Conservation (phyloP, 192 early-diverging fungal genomes). For the Chytriomyces sp. region DNA sequence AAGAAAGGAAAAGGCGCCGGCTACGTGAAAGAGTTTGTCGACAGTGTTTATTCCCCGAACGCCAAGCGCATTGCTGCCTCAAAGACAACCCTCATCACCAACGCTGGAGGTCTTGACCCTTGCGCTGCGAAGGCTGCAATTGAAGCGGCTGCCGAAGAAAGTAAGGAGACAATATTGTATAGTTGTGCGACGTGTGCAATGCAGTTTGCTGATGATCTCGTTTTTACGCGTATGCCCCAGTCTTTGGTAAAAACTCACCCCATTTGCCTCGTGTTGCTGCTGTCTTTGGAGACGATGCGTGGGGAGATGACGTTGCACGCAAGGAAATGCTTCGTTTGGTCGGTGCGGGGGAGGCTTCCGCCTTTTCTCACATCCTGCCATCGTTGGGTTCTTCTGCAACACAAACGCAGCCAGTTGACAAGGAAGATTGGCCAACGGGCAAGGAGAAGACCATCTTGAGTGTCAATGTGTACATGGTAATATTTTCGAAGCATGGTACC, state of each 20-base stretch:
- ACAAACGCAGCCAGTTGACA: conserved; percentile 26
- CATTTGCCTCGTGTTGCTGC: conserved; percentile 60
- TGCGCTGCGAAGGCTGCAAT: conserved; percentile 68
- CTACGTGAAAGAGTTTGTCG: conserved; percentile 67
- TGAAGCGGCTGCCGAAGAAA: conserved; percentile 53
- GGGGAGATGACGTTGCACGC: conserved; percentile 34
- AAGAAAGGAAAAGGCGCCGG: conserved; percentile 56
- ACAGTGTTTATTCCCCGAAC: conserved; percentile 53
- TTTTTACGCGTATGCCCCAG: too few species aligned
- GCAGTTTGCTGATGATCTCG: too few species aligned
- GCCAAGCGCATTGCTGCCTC: conserved; percentile 50
- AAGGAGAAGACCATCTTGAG: conserved; percentile 60
- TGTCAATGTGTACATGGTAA: conserved; percentile 62
- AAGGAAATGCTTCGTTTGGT: conserved; percentile 33
- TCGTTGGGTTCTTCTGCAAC: background rate
- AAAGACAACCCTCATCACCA: conserved; percentile 60
- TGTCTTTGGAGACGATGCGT: conserved; percentile 67
- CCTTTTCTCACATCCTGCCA: conserved; percentile 46
- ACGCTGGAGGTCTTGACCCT: conserved; percentile 66
- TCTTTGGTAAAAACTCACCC: conserved; percentile 26
- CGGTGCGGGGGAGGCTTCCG: conserved; percentile 37
- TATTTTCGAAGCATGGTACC: background rate
- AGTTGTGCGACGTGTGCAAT: too few species aligned
- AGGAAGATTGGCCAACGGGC: conserved; percentile 55
- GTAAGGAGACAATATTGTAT: conserved; percentile 21